Percentiles rank a stretch among this genome's conserved stretches.
phyloP scores from a whole-genome alignment of 169 alveolate species.

The Babesia divergens region DNA sequence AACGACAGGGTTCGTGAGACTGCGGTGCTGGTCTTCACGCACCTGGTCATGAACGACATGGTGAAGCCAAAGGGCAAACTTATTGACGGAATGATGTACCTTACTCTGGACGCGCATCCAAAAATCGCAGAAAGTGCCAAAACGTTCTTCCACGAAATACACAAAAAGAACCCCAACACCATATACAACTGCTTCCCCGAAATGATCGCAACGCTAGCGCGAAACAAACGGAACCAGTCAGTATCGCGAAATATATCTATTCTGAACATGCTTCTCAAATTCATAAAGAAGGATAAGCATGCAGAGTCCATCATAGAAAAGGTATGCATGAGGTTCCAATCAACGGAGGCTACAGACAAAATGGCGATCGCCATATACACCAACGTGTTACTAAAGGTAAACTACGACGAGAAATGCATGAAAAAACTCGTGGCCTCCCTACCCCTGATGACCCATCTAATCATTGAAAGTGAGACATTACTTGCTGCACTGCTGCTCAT shows the following conservation, averaged over 20 bases:
- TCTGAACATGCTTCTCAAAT: slow-evolving; percentile 41
- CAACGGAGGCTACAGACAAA: slow-evolving; percentile 16
- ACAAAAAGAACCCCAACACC: slow-evolving; percentile 61
- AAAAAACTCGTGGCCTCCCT: slow-evolving; percentile 35
- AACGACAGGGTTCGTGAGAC: slow-evolving; percentile 69
- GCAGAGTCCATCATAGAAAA: slow-evolving; percentile 55
- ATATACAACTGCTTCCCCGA: slow-evolving; percentile 69
- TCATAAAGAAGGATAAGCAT: slow-evolving; percentile 43
- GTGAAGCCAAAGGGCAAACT: slow-evolving; percentile 73
- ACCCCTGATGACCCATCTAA: slow-evolving; percentile 33
- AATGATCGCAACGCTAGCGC: slow-evolving; percentile 56
- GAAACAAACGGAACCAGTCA: slow-evolving; percentile 23
- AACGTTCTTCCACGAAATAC: slow-evolving; percentile 67
- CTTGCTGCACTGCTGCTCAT: slow-evolving; percentile 48
- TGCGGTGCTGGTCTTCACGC: slow-evolving; percentile 77
- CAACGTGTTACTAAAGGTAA: slow-evolving; percentile 43
- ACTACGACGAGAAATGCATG: slow-evolving; percentile 50
- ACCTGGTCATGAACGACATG: slow-evolving; percentile 77
- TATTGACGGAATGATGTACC: slow-evolving; percentile 72
- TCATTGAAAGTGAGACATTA: slow-evolving; percentile 35
- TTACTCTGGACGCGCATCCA: slow-evolving; percentile 66
- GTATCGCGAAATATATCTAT: slow-evolving; percentile 24
- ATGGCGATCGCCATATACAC: slow-evolving; percentile 28
- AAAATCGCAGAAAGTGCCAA: slow-evolving; percentile 68
- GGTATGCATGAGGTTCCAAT: slow-evolving; percentile 49